Evolutionary conservation across 2,329 filamentous ascomycete genomes (phyloP), one percentile per base, ranked within the genome.

Genomic region (Neofusicoccum parvum): DNA sequence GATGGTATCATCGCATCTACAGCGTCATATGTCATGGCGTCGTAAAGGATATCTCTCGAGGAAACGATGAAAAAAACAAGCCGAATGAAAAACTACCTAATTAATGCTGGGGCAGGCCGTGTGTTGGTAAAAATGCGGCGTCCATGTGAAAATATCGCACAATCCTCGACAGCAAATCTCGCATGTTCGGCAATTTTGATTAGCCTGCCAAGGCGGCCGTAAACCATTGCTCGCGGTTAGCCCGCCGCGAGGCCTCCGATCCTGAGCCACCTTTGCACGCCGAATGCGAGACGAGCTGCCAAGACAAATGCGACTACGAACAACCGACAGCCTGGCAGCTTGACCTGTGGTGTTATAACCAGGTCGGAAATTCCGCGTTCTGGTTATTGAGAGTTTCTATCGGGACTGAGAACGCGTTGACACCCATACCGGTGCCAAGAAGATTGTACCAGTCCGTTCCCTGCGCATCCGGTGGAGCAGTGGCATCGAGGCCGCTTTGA

Each of bases 1-100:
- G 56, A 60, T 60, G 66, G 63, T 63, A 67, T 67, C 66, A 67
- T 67, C 58, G 70, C 70, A 70, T 73, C 72, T 73, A 72, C 70
- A 75, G 70, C 73, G 72, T 78, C 76, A 75, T 77, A 70, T 75
- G 69, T 78, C 76, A 73, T 73, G 72, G 70, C 70, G 68, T 73
- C 72, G 68, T 73, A 59, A 72, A 69, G 67, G 64, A 60, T 59
- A 59, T 56, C 62, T 65, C 62, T 65, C 62, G 45, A 65, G 50
- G 48, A 58, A 65, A 48, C 53, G 51, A 54, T 15, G 32, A 27
- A 37, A 58, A 51, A 58, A 56, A 64, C 46, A 48, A 41, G 62
- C 41, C 50, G 12, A 49, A 65, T 65, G 23, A 58, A 58, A 32
- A 46, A 36, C 50, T 49, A 65, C 41, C 51, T 58, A 64, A 72